phyloP scores from a whole-genome alignment of 768 basidiomycete species.

The Leccinum truebloodii region DNA sequence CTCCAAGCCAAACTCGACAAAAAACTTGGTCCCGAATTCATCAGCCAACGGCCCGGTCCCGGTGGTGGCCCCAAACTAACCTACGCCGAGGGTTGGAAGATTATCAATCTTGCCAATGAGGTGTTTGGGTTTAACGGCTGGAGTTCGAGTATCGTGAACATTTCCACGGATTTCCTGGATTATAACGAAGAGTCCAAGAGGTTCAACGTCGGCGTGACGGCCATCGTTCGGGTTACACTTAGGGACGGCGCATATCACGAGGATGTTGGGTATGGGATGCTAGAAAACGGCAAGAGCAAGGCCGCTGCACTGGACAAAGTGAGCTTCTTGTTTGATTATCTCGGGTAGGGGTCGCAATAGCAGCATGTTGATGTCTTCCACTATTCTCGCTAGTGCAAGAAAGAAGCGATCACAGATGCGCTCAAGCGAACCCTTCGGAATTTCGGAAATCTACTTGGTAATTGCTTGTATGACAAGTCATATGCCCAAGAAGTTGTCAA shows the following conservation, averaged over 20 bases:
- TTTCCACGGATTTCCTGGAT: conserved; percentile 82
- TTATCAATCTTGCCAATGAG: conserved; percentile 97
- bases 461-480: conserved; percentile 95
- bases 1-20: conserved; percentile 82
- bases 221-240: conserved; percentile 84
- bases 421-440: conserved; percentile 88
- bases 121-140: conserved; percentile 98
- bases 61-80: conserved; percentile 86
- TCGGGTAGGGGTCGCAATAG: not conserved
- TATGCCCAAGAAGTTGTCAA: conserved; percentile 85
- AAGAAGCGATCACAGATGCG: conserved; percentile 95
- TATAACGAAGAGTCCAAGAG: conserved; percentile 63
- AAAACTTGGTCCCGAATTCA: conserved; percentile 92
- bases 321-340: conserved; percentile 22
- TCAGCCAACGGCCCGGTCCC: conserved; percentile 87
- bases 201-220: conserved; percentile 76
- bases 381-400: conserved; percentile 75
- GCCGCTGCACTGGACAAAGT: conserved; percentile 92
- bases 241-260: conserved; percentile 90
- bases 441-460: conserved; percentile 94
- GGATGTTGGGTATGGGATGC: conserved; percentile 87
- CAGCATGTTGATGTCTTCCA: conserved; percentile 4
- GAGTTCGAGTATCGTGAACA: conserved; percentile 75
- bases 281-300: conserved; percentile 86
- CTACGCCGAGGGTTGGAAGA: conserved; percentile 97